phyloP scores from a whole-genome alignment of 2,329 filamentous ascomycete species.

The Chaetomium globosum region DNA sequence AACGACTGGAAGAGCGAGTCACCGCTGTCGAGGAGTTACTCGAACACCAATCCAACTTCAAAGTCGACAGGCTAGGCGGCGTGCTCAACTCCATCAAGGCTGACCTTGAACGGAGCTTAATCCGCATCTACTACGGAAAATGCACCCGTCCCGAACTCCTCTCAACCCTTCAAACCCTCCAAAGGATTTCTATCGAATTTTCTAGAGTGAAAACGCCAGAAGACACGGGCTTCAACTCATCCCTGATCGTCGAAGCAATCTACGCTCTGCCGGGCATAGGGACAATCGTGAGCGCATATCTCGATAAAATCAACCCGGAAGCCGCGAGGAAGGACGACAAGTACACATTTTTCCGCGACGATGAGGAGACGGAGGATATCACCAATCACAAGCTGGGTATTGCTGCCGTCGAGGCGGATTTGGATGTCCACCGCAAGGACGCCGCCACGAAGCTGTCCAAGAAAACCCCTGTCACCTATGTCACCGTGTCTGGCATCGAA shows the following conservation, averaged over 20 bases:
- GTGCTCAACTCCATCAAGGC: constrained; percentile 72
- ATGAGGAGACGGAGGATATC: constrained; percentile 85
- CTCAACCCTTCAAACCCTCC: constrained; percentile 79
- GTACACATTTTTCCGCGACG: constrained; percentile 87
- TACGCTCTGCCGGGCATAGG: constrained; percentile 75
- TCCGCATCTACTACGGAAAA: constrained; percentile 96
- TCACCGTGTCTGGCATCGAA: constrained; percentile 86
- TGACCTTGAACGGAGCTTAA: constrained; percentile 89
- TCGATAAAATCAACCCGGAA: constrained; percentile 82
- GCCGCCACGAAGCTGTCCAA: constrained; percentile 74
- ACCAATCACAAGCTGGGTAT: constrained; percentile 88
- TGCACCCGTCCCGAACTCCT: constrained; percentile 88
- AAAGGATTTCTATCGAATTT: constrained; percentile 78
- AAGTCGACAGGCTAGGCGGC: constrained; percentile 72
- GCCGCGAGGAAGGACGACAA: constrained; percentile 88
- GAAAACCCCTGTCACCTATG: constrained; percentile 71
- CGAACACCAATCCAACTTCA: constrained; percentile 64
- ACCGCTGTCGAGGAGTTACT: constrained; percentile 85
- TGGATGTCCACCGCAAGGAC: constrained; percentile 72
- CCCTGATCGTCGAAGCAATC: constrained; percentile 70
- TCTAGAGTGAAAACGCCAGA: constrained; percentile 63
- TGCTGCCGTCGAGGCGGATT: constrained; percentile 84
- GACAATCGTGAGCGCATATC: constrained; percentile 69
- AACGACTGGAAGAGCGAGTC: constrained; percentile 74
- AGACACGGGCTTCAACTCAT: constrained; percentile 72